A percentile compares a stretch with the other conserved stretches of the same genome.
phyloP scores from a whole-genome alignment of 1,284 basidiomycete genomes.

The Cerioporus squamosus region DNA sequence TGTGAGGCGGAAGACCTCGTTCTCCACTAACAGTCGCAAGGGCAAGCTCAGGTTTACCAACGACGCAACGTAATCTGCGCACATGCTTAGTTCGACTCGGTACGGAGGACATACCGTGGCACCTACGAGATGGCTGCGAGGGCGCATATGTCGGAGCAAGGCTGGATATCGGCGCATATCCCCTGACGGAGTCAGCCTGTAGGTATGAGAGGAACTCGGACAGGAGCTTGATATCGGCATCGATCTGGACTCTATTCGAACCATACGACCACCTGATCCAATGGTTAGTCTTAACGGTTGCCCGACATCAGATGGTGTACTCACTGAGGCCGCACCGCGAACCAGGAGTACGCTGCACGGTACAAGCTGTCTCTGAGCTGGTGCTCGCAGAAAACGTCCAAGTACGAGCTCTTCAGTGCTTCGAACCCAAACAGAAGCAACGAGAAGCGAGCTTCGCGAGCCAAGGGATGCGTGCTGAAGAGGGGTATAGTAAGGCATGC shows the following conservation, averaged over 20 bases:
- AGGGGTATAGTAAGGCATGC: no score
- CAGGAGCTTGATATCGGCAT: conserved; percentile 87
- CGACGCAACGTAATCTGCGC: conserved; percentile 56
- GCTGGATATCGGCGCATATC: conserved; percentile 72
- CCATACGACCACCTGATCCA: conserved; percentile 88
- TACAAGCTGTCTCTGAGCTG: conserved; percentile 81
- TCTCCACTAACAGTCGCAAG: conserved; percentile 85
- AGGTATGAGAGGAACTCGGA: conserved; percentile 84
- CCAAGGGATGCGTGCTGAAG: conserved; percentile 86
- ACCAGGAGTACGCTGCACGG: conserved; percentile 88
- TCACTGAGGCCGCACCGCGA: conserved; percentile 86
- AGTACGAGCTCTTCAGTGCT: conserved; percentile 83
- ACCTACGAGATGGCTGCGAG: conserved; percentile 51
- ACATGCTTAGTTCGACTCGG: background rate
- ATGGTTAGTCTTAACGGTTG: background rate
- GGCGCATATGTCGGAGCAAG: conserved; percentile 56
- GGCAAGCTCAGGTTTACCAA: conserved; percentile 65
- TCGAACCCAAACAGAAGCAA: conserved; percentile 95
- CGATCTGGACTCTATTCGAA: conserved; percentile 87
- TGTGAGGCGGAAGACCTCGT: conserved; percentile 83
- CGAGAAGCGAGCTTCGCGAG: conserved; percentile 88
- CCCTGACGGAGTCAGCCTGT: conserved; percentile 73
- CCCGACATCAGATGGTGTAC: conserved; percentile 32
- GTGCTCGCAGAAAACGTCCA: conserved; percentile 87
- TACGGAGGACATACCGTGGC: conserved; percentile 1